phyloP scores from a whole-genome alignment of 2,329 filamentous ascomycete genomes.

The Gremmenia infestans region DNA sequence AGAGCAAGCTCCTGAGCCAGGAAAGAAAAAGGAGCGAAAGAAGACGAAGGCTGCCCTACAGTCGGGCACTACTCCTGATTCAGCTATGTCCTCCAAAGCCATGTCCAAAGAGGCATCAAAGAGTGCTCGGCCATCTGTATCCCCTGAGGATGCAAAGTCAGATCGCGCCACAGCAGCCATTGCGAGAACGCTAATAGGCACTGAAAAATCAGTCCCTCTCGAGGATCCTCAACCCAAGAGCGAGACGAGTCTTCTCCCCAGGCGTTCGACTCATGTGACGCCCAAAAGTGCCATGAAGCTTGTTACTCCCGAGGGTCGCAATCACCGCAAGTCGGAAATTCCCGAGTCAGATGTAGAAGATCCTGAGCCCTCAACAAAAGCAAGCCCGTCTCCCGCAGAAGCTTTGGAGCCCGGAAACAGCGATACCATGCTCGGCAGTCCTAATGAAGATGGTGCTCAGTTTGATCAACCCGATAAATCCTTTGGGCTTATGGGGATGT shows the following conservation, averaged over 20 bases:
- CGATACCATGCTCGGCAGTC: neutral
- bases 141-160: neutral
- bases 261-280: neutral
- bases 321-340: neutral
- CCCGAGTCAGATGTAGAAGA: neutral
- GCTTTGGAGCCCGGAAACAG: neutral
- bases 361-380: neutral
- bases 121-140: neutral
- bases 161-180: neutral
- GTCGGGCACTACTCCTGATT: neutral
- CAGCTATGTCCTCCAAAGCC: neutral
- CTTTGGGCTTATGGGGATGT: neutral
- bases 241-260: neutral
- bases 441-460: neutral
- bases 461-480: neutral
- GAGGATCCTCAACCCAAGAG: neutral
- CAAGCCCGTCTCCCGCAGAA: neutral
- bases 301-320: constrained; percentile 3
- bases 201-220: neutral
- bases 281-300: neutral
- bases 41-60: neutral
- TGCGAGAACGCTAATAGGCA: too few relatives aligned
- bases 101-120: constrained; percentile 1
- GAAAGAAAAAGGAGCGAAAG: constrained; percentile 3
- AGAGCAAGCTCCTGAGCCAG: constrained; percentile 39